Evolutionary conservation across 2,329 filamentous ascomycete genomes (phyloP), one percentile per base, ranked within the genome.

Genomic region (Malbranchea cinnamomea): DNA sequence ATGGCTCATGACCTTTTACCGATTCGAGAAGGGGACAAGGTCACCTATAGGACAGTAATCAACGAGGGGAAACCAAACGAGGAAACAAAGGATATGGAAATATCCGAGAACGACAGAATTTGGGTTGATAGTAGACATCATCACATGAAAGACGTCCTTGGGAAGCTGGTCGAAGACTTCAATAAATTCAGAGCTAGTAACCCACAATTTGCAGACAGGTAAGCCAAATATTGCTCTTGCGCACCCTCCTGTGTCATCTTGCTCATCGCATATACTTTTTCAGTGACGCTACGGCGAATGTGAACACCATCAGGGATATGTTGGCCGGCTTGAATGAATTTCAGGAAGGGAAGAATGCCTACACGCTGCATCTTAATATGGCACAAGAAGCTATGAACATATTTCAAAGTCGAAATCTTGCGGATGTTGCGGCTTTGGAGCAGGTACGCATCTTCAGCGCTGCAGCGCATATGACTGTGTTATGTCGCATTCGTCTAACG

Each of bases 111-210:
- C 45, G 89, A 98, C 58, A 79, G 77, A 49, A 80, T 98, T 26
- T 98, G 89, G 89, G 76, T 92, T 14, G 81, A 89, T 37, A 93
- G 93, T 48, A 71, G 89, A 32, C 89, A 98, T 56, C 70, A 74
- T 30, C 89, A 98, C 56, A 98, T 98, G 89, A 93, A 92, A 52
- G 85, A 95, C 52, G 89, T 89, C 3, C 85, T 95, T 44, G 81
- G 87, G 48, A 91, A 87, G 54, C 65, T 98, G 37, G 89, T 87
- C 65, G 70, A 74, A 33, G 87, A 95, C 50, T 95, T 98, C 48
- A 76, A 84, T 45, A 85, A 76, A 48, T 98, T 98, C 57, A 69
- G 93, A 45, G 73, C 77, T 24, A 76, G 89, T 37, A 93, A 98
- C 49, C 80, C 85, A 9, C 82, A 95, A 48, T 95, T 95, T 47